Base-by-base conservation (phyloP, 2,329 filamentous ascomycete genomes). In the Diaporthe humulicola region DNA sequence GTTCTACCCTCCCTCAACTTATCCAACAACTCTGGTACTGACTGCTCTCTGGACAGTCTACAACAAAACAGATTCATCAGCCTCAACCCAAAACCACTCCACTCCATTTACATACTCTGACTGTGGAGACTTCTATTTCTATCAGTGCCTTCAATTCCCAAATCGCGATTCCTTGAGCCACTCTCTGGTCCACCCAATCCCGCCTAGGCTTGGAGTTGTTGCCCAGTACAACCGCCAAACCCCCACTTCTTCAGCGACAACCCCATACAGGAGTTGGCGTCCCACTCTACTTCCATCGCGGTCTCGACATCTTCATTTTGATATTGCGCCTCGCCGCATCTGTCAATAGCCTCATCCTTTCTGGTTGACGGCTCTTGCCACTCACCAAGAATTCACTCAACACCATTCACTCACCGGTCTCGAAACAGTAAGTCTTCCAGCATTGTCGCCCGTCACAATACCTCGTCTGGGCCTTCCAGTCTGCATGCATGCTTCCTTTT, bases 141-240 rank as follows among this genome's bases (percentile, higher is more conserved):
- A 19, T 28, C 14, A 28, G 4, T 4, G 8, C 12, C 45, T 67
- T 52, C 12, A 12, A 12, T 50, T 52, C 28, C 28, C 15, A 22
- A 25, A 3, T 22, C 22, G 14, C 1, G 19, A 17, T 38, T 9
- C 12, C 30, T 19, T 15, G 30, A 67, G 28, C 45, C 33, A 17
- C 12, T 22, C 33, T 67, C 28, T 38, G 30, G 28, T 25, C 33
- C 33, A 40, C 9, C 57, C 54, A 9, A 2, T 66, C 57, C 30
- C 56, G 57, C 30, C 45, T 67, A 33, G 9, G 22, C n/a, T 42
- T 64, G 58, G 36, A 36, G 45, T 52, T 50, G 64, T 67, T 67
- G 64, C 64, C 64, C 64, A 52, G 64, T 52, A 67, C 64, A 52
- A 67, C 64, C 30, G 19, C 14, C 45, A 33, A 38, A 8, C 61